Evolutionary conservation across 208 protist genomes (phyloP).

Genomic region (Balamuthia mandrillaris): DNA sequence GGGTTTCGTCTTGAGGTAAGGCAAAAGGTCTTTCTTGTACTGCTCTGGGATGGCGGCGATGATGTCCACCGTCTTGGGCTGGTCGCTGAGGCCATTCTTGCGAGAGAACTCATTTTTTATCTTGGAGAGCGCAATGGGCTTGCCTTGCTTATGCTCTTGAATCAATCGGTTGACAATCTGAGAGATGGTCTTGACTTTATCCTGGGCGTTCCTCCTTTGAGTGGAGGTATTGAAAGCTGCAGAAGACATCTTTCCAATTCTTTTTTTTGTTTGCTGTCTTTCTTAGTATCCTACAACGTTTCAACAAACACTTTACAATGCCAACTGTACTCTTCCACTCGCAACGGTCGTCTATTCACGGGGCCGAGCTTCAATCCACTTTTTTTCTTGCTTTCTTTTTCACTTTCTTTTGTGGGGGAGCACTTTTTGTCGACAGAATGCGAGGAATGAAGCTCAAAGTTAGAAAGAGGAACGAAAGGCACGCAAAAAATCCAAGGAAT

Average conservation of each 20-base stretch:
- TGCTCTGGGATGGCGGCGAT: slow-evolving; percentile 80
- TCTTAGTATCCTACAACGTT: background rate
- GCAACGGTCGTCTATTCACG: too few species aligned
- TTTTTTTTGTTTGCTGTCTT: background rate
- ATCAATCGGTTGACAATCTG: slow-evolving; percentile 19
- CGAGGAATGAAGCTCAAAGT: too few species aligned
- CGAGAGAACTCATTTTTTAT: slow-evolving; percentile 2
- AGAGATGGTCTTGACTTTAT: slow-evolving; percentile 36
- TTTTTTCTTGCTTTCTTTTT: too few species aligned
- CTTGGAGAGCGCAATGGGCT: background rate
- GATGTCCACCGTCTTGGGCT: slow-evolving; percentile 77
- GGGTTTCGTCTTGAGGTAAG: slow-evolving; percentile 81
- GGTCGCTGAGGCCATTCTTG: slow-evolving; percentile 15
- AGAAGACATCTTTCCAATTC: background rate
- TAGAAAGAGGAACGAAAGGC: too few species aligned
- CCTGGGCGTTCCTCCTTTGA: background rate
- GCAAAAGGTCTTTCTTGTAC: slow-evolving; percentile 70
- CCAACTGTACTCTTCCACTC: background rate
- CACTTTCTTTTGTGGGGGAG: too few species aligned
- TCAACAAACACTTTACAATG: background rate
- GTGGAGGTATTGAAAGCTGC: background rate
- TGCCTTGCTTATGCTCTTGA: slow-evolving; percentile 18
- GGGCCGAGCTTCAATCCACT: background rate
- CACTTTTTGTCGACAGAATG: too few species aligned
- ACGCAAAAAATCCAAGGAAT: too few species aligned